A percentile compares a stretch with the other conserved stretches of the same genome.
Evolutionary conservation across 768 basidiomycete genomes (phyloP).

Genomic region (Solioccasus polychromus): DNA sequence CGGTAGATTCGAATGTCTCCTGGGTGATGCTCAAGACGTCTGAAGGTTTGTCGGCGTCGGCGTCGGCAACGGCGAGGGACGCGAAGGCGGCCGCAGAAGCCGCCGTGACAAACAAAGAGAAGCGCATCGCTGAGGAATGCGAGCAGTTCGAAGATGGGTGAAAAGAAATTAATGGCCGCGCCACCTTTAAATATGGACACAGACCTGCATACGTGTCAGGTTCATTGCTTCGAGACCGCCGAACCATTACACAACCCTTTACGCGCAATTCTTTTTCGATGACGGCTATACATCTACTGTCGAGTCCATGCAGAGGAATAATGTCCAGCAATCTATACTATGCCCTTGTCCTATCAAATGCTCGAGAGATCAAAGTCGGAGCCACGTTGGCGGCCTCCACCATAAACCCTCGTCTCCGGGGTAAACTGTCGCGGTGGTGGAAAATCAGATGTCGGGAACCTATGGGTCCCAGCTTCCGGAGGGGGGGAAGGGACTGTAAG

Average conservation of each 20-base stretch:
- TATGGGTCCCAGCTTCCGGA: constrained; percentile 63
- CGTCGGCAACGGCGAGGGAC: constrained; percentile 50
- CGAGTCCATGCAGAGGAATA: too few species aligned
- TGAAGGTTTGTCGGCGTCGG: constrained; percentile 40
- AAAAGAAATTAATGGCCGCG: neutral
- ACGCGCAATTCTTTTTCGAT: too few species aligned
- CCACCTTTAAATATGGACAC: constrained; percentile 25
- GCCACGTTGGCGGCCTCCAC: constrained; percentile 64
- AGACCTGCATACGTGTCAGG: constrained; percentile 32
- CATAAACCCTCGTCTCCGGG: constrained; percentile 50
- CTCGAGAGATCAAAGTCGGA: constrained; percentile 60
- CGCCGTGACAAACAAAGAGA: constrained; percentile 47
- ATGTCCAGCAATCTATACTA: neutral
- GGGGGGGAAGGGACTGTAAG: constrained; percentile 52
- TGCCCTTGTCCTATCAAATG: constrained; percentile 23
- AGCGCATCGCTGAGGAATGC: constrained; percentile 55
- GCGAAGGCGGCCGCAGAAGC: constrained; percentile 54
- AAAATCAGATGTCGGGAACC: constrained; percentile 74
- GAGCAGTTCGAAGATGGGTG: constrained; percentile 15
- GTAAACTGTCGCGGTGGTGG: constrained; percentile 72
- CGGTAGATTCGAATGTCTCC: constrained; percentile 61
- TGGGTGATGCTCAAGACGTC: constrained; percentile 82
- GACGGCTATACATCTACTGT: too few species aligned
- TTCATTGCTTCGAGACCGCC: neutral
- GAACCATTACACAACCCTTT: too few species aligned